Conservation (phyloP, 176 grass and related monocot genomes). For the Alloteropsis semialata region DNA sequence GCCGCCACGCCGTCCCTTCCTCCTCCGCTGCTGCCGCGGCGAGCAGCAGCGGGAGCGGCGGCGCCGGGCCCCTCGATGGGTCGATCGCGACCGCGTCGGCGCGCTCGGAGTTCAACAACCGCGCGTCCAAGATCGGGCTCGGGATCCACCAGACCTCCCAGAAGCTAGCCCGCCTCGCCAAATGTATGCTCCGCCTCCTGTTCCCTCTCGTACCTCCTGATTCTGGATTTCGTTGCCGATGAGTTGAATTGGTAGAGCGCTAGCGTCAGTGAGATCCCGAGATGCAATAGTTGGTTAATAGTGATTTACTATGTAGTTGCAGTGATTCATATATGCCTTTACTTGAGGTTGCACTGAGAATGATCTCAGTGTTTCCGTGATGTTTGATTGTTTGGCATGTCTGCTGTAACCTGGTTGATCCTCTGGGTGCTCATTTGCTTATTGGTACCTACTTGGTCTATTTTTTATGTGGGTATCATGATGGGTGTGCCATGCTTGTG, state of each 20-base stretch:
- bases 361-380: background rate
- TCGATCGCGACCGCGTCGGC: constrained; percentile 35
- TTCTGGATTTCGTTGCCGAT: background rate
- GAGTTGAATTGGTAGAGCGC: background rate
- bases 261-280: constrained; percentile 5
- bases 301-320: background rate
- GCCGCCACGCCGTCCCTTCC: constrained; percentile 36
- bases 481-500: background rate
- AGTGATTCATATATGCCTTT: background rate
- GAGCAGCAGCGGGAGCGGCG: constrained; percentile 22
- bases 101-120: constrained; percentile 85
- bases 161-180: constrained; percentile 86
- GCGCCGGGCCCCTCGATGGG: constrained; percentile 40
- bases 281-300: background rate
- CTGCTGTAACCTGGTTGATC: background rate
- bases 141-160: constrained; percentile 92
- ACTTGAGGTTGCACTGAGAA: background rate
- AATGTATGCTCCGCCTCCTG: constrained; percentile 25
- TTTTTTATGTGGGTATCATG: background rate
- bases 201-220: background rate
- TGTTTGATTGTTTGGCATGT: background rate
- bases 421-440: background rate
- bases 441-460: too few species aligned
- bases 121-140: constrained; percentile 83
- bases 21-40: background rate